These are phyloP conservation scores for Macrocybe gigantea DNA, from an alignment of 768 basidiomycete genomes.

Conservation along the genomic window DNA sequence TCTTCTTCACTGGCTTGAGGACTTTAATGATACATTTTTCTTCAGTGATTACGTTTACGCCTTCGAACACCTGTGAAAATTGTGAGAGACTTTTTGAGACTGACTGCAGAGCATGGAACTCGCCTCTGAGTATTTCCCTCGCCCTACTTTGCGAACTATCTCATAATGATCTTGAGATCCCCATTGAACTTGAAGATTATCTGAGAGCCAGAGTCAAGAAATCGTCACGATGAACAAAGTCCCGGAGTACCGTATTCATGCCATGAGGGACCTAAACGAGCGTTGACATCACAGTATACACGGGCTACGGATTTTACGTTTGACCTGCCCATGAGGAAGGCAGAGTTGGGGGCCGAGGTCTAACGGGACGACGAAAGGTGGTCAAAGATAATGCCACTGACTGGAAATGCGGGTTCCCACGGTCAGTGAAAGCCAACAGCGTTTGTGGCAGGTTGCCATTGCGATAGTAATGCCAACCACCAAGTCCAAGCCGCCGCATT, in stretches of 20 bases:
- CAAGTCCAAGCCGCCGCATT: constrained; percentile 11
- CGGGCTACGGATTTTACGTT: constrained; percentile 76
- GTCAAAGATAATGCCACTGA: constrained; percentile 10
- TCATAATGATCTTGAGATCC: constrained; percentile 97
- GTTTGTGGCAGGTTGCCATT: too few relatives aligned
- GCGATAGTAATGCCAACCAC: neutral
- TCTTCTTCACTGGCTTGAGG: constrained; percentile 98
- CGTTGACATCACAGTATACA: constrained; percentile 86
- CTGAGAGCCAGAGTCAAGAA: constrained; percentile 31
- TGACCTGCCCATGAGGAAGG: constrained; percentile 57
- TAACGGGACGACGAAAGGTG: constrained; percentile 7
- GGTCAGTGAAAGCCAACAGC: constrained; percentile 7
- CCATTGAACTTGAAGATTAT: constrained; percentile 97
- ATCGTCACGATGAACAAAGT: neutral
- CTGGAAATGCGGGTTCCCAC: constrained; percentile 19
- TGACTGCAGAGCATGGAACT: constrained; percentile 8
- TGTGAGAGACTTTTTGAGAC: constrained; percentile 8
- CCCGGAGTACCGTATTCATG: constrained; percentile 80
- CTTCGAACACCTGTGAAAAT: constrained; percentile 74
- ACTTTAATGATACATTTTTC: constrained; percentile 99
- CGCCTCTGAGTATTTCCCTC: constrained; percentile 95
- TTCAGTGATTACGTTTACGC: constrained; percentile 84
- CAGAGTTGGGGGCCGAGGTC: constrained; percentile 7
- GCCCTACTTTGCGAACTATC: constrained; percentile 92
- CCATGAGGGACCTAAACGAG: constrained; percentile 84